Evolutionary conservation across 768 basidiomycete genomes (phyloP), one percentile per base, ranked within the genome.

Genomic region (Trametes elegans): DNA sequence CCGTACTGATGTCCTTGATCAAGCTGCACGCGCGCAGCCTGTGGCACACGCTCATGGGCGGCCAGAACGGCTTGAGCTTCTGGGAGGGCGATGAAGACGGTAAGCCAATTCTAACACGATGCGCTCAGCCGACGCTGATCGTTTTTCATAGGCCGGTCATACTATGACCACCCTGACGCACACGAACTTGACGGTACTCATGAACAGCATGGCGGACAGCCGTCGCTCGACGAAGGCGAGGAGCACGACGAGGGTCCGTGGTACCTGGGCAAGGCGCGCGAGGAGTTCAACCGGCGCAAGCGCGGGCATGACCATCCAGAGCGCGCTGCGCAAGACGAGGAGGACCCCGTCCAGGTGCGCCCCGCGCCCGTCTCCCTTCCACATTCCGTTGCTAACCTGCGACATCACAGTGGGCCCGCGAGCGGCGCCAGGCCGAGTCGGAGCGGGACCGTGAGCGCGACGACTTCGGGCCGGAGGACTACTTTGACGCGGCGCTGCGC

Each of bases 11-110:
- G 18, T 94, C 93, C 3, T 74, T 98, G 34, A 72, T 82, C 46
- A 92, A 90, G 67, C 72, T 99, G 26, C 90, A 98, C 66, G 68
- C 82, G 8, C 84, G 87, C 16, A 95, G 92, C 64, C 72, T 93
- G 45, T 95, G 90, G 89, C 82, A 91, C 64, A 88, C 86, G 5
- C 51, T 71, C 3, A 65, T 60, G 21, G 69, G 91, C 23, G 85
- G 90, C 5, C 72, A 79, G 49, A 82, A 80, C 29, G 87, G 85
- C 2, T 75, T 90, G 27, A 82, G 76, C 59, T 68, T 91, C 32
- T 91, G 87, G 88, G 74, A 70, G 14, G 68, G 76, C 44, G 82
- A 86, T 28, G 78, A 79, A 27, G 81, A 83, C 55, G 70, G 70
- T 14, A 76, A 46, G 80, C 63, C n/a, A n/a, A n/a, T n/a, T 23